Base-by-base conservation (phyloP, 768 basidiomycete genomes). In the Leucogyrophana mollusca region DNA sequence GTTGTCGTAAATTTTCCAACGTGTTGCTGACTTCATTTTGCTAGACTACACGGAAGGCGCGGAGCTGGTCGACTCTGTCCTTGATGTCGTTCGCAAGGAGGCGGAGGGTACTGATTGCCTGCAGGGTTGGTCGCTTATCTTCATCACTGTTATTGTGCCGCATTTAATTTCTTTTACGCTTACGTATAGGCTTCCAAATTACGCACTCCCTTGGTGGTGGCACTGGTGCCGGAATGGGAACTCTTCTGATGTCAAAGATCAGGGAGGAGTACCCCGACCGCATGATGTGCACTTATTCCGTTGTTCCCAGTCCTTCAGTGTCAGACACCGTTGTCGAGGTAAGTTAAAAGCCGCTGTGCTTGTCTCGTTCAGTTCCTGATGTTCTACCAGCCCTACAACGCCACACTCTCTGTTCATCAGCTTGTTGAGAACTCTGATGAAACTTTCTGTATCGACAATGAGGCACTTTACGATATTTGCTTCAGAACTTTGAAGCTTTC, bases 221-320 rank as follows among this genome's bases (percentile, higher is more conserved):
- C 71, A 99, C 96, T 58, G 96, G 96, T 74, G 92, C 96, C 57
- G 96, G 96, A 73, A 98, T 99, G 95, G 96, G 96, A 70, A 97
- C 96, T 37, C 87, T 99, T 44, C 73, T 99, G 56, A 96, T 99
- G 68, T 97, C 94, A 56, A 99, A 99, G 77, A 96, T 99, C 67
- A 84, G 95, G 55, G 94, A 97, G 69, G 95, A 99, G 67, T 99
- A 91, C 72, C 96, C 95, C 55, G 96, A 99, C 71, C 80, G 96
- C 46, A 99, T 99, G 95, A 97, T 98, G 95, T 93, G 91, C 69
- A 98, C 96, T 51, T 99, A 95, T 78, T 98, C 96, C 46, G 95
- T 99, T 60, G 91, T 98, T 13, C 95, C 95, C 23, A 87, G 85
- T 70, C 94, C 95, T 46, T 95, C 95, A 69, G 94, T 97, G 43